Evolutionary conservation across 1,284 basidiomycete species (phyloP), one percentile per base, ranked within the genome.

Genomic region (Ganoderma lucidum): DNA sequence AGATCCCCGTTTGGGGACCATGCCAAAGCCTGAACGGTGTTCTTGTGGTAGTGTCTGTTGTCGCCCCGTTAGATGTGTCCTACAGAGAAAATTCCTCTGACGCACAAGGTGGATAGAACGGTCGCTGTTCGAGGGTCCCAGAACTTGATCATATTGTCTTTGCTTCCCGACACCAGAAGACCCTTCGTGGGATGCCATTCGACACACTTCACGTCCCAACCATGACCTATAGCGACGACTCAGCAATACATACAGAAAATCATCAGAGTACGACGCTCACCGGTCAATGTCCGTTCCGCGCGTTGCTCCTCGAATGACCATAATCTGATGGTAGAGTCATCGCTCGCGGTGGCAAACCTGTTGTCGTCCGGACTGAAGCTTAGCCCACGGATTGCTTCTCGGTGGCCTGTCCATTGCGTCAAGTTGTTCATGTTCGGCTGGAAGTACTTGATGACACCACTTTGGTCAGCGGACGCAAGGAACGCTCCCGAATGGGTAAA

Each of bases 371-470:
- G 96, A 73, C 93, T 93, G 80, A 97, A 99, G 70, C 90, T 94
- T 55, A 99, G 84, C 0, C 95, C 96, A 60, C 97, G 88, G 68
- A 98, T 95, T 5, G 96, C 93, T 81, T 96, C 95, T 15, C 93
- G 87, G 73, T 97, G 95, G 0, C 95, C 97, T 58, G 93, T 88
- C 87, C 96, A 97, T 6, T 95, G 94, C 1, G 95, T 96, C 72
- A 99, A 83, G 79, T 99, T 99, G 85, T 99, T 99, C 93, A 99
- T 96, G 80, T 99, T 98, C 45, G 95, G 94, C 75, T 98, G 96
- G 78, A 99, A 99, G 83, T 99, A 99, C 81, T 99, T 99, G 86
- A 99, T 96, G 72, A 96, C 88, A 5, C 97, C 97, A 59, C 87
- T 90, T 81, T 97, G 96, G 84, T 99, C 97, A 12, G 95, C 92